Percentiles rank a stretch among this genome's conserved stretches.
These are phyloP conservation scores for Monilinia vaccinii-corymbosi DNA, from an alignment of 2,329 filamentous ascomycete species.

Conservation along the genomic window DNA sequence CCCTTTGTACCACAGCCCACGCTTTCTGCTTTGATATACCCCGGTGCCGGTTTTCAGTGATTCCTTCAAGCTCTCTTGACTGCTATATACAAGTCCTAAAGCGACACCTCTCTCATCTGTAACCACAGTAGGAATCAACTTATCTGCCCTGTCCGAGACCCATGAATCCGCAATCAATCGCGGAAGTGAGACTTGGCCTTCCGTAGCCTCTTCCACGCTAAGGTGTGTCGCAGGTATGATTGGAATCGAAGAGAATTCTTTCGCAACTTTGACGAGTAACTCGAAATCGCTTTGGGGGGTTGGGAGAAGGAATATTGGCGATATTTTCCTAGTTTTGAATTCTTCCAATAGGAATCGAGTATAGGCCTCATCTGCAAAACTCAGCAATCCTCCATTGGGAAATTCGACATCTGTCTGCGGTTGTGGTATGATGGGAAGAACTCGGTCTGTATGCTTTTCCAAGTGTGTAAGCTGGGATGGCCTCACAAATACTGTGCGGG, in stretches of 20 bases:
- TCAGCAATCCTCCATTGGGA: slow-evolving; percentile 26
- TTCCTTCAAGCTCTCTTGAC: slow-evolving; percentile 78
- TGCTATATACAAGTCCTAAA: slow-evolving; percentile 89
- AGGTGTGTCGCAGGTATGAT: slow-evolving; percentile 64
- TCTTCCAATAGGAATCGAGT: slow-evolving; percentile 18
- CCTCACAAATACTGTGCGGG: slow-evolving; percentile 73
- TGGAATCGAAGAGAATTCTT: slow-evolving; percentile 45
- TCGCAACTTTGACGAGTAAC: slow-evolving; percentile 18
- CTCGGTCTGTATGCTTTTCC: slow-evolving; percentile 45
- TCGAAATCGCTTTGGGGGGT: slow-evolving; percentile 16
- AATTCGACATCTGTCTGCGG: slow-evolving; percentile 11
- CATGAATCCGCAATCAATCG: slow-evolving; percentile 67
- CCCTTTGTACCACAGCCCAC: slow-evolving; percentile 94
- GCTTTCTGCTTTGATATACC: slow-evolving; percentile 93
- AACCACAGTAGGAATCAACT: slow-evolving; percentile 81
- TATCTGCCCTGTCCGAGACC: slow-evolving; percentile 73
- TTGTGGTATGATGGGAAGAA: slow-evolving; percentile 38
- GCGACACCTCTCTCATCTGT: slow-evolving; percentile 79
- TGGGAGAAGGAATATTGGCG: slow-evolving; percentile 24
- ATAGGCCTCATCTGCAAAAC: slow-evolving; percentile 36
- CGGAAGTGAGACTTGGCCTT: slow-evolving; percentile 53
- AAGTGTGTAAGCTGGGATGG: slow-evolving; percentile 56
- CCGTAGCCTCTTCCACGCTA: slow-evolving; percentile 54
- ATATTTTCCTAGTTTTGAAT: slow-evolving; percentile 21
- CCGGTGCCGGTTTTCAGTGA: slow-evolving; percentile 69